These are phyloP conservation scores for Pseudogymnoascus pannorum DNA, from an alignment of 2,329 filamentous ascomycete species.

Conservation along the genomic window DNA sequence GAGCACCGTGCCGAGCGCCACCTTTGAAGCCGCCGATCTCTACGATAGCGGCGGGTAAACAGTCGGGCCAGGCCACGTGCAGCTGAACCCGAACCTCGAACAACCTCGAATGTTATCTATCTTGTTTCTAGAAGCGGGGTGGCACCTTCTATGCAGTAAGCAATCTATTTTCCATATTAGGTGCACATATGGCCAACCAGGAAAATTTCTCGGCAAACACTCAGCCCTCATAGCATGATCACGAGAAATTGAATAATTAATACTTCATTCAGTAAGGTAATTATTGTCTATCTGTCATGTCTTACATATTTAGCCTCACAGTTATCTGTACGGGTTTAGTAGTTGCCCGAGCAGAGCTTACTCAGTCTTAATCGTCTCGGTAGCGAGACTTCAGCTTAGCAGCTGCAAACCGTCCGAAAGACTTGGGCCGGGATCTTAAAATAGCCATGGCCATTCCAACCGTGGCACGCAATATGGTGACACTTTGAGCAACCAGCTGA, in stretches of 20 bases:
- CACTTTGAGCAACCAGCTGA: not conserved
- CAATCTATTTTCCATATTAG: constrained; percentile 1
- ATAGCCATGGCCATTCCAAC: not conserved
- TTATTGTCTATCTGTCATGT: not conserved
- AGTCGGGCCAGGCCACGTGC: constrained; percentile 7
- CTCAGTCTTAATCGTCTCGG: not conserved
- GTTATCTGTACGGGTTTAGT: not conserved
- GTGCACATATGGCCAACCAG: not conserved
- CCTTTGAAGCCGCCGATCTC: not conserved
- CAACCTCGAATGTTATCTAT: not conserved
- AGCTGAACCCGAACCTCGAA: too few species aligned
- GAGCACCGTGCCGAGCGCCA: not conserved
- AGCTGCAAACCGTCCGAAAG: not conserved
- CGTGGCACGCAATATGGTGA: constrained; percentile 3
- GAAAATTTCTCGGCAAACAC: not conserved
- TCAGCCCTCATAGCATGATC: not conserved
- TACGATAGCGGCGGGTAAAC: constrained; percentile 1
- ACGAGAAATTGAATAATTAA: not conserved
- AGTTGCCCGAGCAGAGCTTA: not conserved
- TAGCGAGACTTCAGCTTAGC: not conserved
- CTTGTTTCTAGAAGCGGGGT: constrained; percentile 5
- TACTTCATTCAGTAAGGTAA: not conserved
- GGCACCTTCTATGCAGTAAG: constrained; percentile 3
- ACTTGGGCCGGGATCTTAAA: not conserved
- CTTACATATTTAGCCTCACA: not conserved